A percentile compares a stretch with the other conserved stretches of the same genome.
Conservation (phyloP, 2,329 filamentous ascomycete species). For the Botrytis galanthina region DNA sequence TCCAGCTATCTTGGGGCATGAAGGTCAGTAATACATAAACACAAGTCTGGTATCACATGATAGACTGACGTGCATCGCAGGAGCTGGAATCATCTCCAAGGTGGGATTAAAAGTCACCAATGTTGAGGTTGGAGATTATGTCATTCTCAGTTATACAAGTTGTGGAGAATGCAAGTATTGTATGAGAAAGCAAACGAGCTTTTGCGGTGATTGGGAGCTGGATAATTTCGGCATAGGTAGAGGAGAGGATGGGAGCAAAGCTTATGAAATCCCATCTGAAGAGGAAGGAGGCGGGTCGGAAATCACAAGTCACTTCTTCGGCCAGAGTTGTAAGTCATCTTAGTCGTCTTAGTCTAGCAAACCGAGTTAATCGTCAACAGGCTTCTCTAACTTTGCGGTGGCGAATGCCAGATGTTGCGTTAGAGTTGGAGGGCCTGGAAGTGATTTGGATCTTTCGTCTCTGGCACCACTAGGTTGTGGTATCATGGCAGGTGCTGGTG, state of each 20-base stretch:
- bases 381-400: constrained; percentile 34
- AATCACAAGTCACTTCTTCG: constrained; percentile 39
- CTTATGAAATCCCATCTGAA: constrained; percentile 17
- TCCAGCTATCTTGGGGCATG: constrained; percentile 37
- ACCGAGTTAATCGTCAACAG: constrained; percentile 15
- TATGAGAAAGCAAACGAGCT: constrained; percentile 31
- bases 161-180: constrained; percentile 40
- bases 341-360: neutral
- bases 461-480: constrained; percentile 46
- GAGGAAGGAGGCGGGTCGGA: constrained; percentile 20
- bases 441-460: constrained; percentile 34
- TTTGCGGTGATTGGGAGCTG: constrained; percentile 33
- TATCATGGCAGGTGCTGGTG: constrained; percentile 45
- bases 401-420: constrained; percentile 34
- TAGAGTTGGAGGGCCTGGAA: constrained; percentile 26
- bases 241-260: constrained; percentile 25
- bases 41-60: neutral
- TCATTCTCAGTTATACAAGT: constrained; percentile 40
- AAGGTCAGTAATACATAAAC: constrained; percentile 28
- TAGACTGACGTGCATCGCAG: constrained; percentile 14
- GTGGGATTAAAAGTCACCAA: constrained; percentile 25
- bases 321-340: constrained; percentile 31
- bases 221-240: constrained; percentile 33
- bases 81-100: constrained; percentile 27
- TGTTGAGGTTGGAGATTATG: constrained; percentile 29